Evolutionary conservation across 2,329 filamentous ascomycete species (phyloP).

Genomic region (Aspergillus proliferans): DNA sequence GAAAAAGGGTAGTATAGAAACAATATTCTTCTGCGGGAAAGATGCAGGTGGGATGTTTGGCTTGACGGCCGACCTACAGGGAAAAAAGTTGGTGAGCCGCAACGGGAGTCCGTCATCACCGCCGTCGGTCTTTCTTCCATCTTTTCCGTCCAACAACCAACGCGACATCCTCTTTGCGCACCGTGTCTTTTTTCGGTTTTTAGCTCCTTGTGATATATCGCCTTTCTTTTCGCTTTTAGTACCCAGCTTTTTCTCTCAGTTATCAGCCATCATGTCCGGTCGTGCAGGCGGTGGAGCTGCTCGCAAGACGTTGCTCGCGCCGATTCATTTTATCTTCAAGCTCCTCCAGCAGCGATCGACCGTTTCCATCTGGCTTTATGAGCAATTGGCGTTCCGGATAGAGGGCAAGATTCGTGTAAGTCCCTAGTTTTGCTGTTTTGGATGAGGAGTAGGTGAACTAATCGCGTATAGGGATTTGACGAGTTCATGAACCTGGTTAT

Average conservation of each 20-base stretch:
- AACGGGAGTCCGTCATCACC: conserved; percentile 11
- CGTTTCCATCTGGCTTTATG: conserved; percentile 93
- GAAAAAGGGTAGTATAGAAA: conserved; percentile 4
- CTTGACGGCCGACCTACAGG: conserved; percentile 16
- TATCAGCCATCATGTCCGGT: conserved; percentile 44
- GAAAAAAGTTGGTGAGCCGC: conserved; percentile 29
- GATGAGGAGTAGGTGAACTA: conserved; percentile 3
- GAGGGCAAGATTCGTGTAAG: conserved; percentile 91
- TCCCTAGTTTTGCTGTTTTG: conserved; percentile 9
- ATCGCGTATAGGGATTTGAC: conserved; percentile 72
- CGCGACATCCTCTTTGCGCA: background rate
- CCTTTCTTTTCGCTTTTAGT: background rate
- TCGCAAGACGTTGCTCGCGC: conserved; percentile 64
- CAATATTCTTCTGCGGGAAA: conserved; percentile 1
- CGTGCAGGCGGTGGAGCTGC: conserved; percentile 49
- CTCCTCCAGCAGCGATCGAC: conserved; percentile 76
- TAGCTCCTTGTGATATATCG: background rate
- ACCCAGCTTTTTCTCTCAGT: background rate
- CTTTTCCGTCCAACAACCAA: background rate
- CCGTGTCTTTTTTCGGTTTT: background rate
- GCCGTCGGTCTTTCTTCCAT: conserved; percentile 1
- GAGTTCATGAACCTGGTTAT: conserved; percentile 99
- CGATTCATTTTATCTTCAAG: conserved; percentile 90
- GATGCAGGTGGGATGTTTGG: conserved; percentile 19
- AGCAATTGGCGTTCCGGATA: conserved; percentile 88